Evolutionary conservation across 2,329 filamentous ascomycete species (phyloP).

Genomic region (Cladorrhinum sp.): DNA sequence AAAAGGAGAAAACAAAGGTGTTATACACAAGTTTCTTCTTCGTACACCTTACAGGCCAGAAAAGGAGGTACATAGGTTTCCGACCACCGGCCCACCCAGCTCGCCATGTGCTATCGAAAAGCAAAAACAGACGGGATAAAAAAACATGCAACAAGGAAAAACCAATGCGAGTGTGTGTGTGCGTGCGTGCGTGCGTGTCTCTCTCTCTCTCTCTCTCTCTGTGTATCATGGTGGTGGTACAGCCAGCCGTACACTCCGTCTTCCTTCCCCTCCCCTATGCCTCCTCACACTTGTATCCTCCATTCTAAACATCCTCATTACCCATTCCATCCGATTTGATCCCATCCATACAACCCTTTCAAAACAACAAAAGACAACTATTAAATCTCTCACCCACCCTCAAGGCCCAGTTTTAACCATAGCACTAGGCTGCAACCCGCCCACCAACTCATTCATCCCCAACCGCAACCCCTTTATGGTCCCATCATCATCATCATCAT

Average conservation of each 20-base stretch:
- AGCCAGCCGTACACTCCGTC: background rate
- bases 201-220: too few species aligned
- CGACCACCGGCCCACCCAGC: too few species aligned
- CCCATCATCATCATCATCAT: background rate
- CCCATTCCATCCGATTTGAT: background rate
- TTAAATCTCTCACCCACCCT: background rate
- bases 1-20: too few species aligned
- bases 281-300: background rate
- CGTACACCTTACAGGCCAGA: too few species aligned
- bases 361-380: background rate
- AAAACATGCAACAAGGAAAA: too few species aligned
- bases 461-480: background rate
- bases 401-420: conserved; percentile 8
- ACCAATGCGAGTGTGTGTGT: too few species aligned
- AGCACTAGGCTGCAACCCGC: conserved; percentile 14
- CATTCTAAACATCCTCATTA: background rate
- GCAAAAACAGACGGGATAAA: too few species aligned
- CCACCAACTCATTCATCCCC: background rate
- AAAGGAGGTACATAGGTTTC: too few species aligned
- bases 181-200: too few species aligned
- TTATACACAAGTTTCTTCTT: too few species aligned
- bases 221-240: background rate
- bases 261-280: background rate
- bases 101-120: too few species aligned
- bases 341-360: background rate